Conservation (phyloP, 2,329 filamentous ascomycete genomes). For the Fusarium vanettenii region DNA sequence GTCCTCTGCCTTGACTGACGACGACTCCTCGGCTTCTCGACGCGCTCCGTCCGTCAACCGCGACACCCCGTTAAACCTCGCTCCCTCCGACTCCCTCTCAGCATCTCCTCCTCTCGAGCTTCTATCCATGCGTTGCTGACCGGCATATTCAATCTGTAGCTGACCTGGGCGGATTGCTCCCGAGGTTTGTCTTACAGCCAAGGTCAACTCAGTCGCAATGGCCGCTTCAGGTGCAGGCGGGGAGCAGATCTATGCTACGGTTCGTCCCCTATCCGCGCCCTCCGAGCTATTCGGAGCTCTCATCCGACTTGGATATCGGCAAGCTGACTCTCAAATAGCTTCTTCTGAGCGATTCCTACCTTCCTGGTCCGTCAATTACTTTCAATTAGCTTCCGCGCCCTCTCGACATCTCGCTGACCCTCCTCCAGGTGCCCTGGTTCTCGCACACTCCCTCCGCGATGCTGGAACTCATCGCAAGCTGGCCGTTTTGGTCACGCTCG, state of each 20-base stretch:
- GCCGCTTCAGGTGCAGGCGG: slow-evolving; percentile 48
- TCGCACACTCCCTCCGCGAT: slow-evolving; percentile 95
- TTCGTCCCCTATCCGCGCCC: slow-evolving; percentile 50
- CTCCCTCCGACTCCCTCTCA: neutral
- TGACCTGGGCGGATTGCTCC: slow-evolving; percentile 35
- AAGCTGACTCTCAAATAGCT: slow-evolving; percentile 67
- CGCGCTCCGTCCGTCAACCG: slow-evolving; percentile 32
- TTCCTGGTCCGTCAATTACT: slow-evolving; percentile 75
- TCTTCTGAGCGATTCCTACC: slow-evolving; percentile 89
- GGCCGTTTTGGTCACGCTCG: slow-evolving; percentile 84
- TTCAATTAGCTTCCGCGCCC: slow-evolving; percentile 17
- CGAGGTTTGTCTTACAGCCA: slow-evolving; percentile 35
- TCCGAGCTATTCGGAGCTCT: neutral
- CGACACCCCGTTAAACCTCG: slow-evolving; percentile 1
- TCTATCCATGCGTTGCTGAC: slow-evolving; percentile 42
- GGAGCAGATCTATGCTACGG: slow-evolving; percentile 67
- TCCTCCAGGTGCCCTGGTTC: slow-evolving; percentile 82
- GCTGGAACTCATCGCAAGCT: slow-evolving; percentile 81
- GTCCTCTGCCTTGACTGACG: slow-evolving; percentile 9
- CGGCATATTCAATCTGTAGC: slow-evolving; percentile 30
- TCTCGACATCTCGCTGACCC: slow-evolving; percentile 16
- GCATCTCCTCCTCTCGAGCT: slow-evolving; percentile 5
- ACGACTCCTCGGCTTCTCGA: slow-evolving; percentile 18
- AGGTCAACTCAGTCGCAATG: slow-evolving; percentile 46
- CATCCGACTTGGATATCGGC: neutral